Base-by-base conservation (phyloP, 331 rosid genomes). In the Quercus lobata region DNA sequence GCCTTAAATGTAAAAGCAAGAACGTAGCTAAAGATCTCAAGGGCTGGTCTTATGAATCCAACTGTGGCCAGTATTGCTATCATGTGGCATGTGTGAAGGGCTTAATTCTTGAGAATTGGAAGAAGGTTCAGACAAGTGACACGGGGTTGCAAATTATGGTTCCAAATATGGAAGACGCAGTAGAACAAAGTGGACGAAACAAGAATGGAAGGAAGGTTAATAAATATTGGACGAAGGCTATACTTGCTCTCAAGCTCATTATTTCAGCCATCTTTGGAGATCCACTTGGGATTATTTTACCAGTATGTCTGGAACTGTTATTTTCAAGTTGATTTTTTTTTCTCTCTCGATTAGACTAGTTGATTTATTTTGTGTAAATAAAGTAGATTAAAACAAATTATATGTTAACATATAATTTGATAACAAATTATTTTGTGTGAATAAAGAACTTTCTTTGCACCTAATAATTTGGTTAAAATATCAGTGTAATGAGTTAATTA, bases 71-170 rank as follows among this genome's bases (percentile, higher is more conserved):
- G 1, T 72, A 34, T 71, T 82, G 81, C 46, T 86, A 83, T 65
- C 89, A 80, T 35, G 89, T 86, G 2, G 71, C 81, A 0, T 83
- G 89, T 49, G 69, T 83, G 5, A 83, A 86, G 89, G 79, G 80
- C 71, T 12, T 86, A 70, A 27, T 86, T 32, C 25, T 77, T 77
- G 87, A 83, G 55, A 80, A 83, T 15, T 77, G 82, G 83, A 74
- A 24, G 29, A 69, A 5, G 0, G 57, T 2, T 68, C 55, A 46
- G 56, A 17, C 14, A 68, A 30, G 30, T 58, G 76, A 68, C 11
- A 32, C 6, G 29, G 74, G 4, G 1, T 21, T 22, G 83, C n/a
- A 69, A 0, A 37, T 63, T 63, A 29, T 63, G 17, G 70, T 27
- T 63, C 41, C 68, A 54, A 81, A 49, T 14, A 41, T 41, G 46